Evolutionary conservation across 768 basidiomycete genomes (phyloP).

Genomic region (Strobilomyces dryophilus): DNA sequence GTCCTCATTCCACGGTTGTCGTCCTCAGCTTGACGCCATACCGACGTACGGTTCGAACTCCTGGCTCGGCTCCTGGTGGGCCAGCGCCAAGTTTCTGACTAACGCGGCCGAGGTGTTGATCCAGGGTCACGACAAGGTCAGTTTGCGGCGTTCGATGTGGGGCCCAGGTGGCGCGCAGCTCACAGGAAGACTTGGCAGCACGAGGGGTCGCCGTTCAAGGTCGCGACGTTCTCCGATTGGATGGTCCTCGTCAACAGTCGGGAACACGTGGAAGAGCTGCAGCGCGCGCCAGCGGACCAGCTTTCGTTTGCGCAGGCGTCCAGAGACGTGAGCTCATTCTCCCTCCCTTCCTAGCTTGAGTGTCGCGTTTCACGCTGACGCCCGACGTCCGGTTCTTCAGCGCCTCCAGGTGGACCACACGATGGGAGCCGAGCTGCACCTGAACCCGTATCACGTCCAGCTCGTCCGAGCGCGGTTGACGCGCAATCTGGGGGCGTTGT

Average conservation of each 20-base stretch:
- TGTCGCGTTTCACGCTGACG: too few species aligned
- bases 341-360: not conserved
- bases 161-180: too few species aligned
- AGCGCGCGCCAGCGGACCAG: not conserved
- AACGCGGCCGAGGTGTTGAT: slow-evolving; percentile 22
- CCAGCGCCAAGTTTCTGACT: slow-evolving; percentile 11
- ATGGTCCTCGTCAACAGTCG: slow-evolving; percentile 33
- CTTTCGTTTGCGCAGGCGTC: slow-evolving; percentile 15
- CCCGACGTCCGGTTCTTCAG: slow-evolving; percentile 20
- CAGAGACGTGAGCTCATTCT: slow-evolving; percentile 28
- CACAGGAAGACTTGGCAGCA: not conserved
- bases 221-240: slow-evolving; percentile 33
- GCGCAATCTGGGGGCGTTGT: slow-evolving; percentile 32
- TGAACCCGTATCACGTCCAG: slow-evolving; percentile 29
- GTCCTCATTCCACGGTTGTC: not conserved
- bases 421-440: slow-evolving; percentile 29
- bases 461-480: slow-evolving; percentile 25
- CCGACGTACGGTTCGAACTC: not conserved
- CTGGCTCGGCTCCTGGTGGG: slow-evolving; percentile 12
- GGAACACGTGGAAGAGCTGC: not conserved
- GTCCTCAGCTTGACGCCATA: not conserved
- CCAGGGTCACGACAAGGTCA: slow-evolving; percentile 31
- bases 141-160: not conserved
- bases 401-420: slow-evolving; percentile 35
- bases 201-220: slow-evolving; percentile 27